Evolutionary conservation across 805 yeast genomes (phyloP).

Genomic region (Starmera amethionina): DNA sequence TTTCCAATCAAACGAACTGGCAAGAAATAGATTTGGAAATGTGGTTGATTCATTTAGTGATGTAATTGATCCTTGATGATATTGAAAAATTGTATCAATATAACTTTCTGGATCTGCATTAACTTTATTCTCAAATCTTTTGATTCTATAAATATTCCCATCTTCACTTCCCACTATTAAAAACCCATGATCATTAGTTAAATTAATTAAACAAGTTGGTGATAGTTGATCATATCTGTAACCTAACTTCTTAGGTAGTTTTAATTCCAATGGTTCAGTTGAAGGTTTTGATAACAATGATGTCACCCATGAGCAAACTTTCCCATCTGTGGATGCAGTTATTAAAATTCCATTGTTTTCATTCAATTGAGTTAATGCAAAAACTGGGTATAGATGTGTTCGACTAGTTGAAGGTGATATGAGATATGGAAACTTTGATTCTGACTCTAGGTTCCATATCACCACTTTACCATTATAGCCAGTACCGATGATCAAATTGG

Average conservation of each 20-base stretch:
- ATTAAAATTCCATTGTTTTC: slow-evolving; percentile 14
- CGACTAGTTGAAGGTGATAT: slow-evolving; percentile 7
- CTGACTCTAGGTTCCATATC: slow-evolving; percentile 32
- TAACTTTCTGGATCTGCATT: slow-evolving; percentile 5
- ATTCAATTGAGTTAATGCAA: slow-evolving; percentile 11
- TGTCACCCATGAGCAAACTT: slow-evolving; percentile 20
- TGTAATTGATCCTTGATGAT: slow-evolving; percentile 20
- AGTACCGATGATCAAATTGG: slow-evolving; percentile 37
- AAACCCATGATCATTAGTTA: slow-evolving; percentile 12
- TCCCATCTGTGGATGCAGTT: slow-evolving; percentile 22
- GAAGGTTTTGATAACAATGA: slow-evolving; percentile 17
- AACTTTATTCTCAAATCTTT: slow-evolving; percentile 14
- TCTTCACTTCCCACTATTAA: slow-evolving; percentile 23
- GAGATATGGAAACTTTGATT: slow-evolving; percentile 8
- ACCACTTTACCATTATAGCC: slow-evolving; percentile 38
- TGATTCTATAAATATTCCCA: slow-evolving; percentile 22
- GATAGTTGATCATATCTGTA: slow-evolving; percentile 21
- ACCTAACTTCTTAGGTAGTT: slow-evolving; percentile 13
- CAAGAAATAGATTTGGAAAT: slow-evolving; percentile 14
- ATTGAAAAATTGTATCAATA: slow-evolving; percentile 12
- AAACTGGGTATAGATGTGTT: slow-evolving; percentile 17
- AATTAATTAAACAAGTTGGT: slow-evolving; percentile 13
- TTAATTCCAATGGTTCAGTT: slow-evolving; percentile 11
- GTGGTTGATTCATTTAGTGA: slow-evolving; percentile 8
- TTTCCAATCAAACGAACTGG: slow-evolving; percentile 23